These are phyloP conservation scores for Oryza glaberrima DNA, from an alignment of 176 grass and related monocot species.

Conservation along the genomic window DNA sequence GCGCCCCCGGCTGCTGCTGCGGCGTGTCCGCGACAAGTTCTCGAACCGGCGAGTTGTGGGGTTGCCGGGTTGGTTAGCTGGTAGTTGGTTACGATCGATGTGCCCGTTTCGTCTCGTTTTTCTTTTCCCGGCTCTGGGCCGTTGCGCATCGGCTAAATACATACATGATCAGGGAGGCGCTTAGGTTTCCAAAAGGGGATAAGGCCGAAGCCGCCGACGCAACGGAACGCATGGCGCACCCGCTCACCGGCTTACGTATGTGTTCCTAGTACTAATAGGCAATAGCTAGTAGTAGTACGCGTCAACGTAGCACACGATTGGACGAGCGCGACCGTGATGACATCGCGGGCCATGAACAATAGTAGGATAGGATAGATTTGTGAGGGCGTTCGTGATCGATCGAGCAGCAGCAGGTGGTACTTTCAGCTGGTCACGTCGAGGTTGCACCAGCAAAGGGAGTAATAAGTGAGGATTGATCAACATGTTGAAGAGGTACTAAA, in stretches of 20 bases:
- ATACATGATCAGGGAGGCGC: not conserved
- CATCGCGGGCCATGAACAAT: constrained; percentile 39
- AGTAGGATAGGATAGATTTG: constrained; percentile 9
- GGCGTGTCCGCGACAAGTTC: constrained; percentile 7
- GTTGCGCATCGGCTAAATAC: not conserved
- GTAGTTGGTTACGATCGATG: constrained; percentile 20
- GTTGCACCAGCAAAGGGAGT: not conserved
- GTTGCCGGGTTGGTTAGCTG: not conserved
- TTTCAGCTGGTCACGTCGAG: constrained; percentile 1
- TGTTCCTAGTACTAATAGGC: not conserved
- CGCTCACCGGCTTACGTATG: not conserved
- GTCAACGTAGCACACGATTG: constrained; percentile 1
- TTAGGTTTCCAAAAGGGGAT: constrained; percentile 43
- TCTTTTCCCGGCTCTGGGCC: not conserved
- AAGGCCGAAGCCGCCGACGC: not conserved
- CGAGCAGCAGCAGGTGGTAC: not conserved
- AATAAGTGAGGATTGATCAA: not conserved
- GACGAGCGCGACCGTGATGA: constrained; percentile 9
- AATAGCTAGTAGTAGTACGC: not conserved
- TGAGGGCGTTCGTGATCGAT: not conserved
- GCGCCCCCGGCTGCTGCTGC: not conserved
- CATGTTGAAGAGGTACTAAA: constrained; percentile 9
- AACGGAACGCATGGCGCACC: not conserved
- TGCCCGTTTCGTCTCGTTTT: constrained; percentile 22
- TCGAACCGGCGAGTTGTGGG: not conserved